A percentile compares a stretch with the other conserved stretches of the same genome.
Evolutionary conservation across 495 filamentous ascomycete species (phyloP).

Genomic region (Penicillium arizonense): DNA sequence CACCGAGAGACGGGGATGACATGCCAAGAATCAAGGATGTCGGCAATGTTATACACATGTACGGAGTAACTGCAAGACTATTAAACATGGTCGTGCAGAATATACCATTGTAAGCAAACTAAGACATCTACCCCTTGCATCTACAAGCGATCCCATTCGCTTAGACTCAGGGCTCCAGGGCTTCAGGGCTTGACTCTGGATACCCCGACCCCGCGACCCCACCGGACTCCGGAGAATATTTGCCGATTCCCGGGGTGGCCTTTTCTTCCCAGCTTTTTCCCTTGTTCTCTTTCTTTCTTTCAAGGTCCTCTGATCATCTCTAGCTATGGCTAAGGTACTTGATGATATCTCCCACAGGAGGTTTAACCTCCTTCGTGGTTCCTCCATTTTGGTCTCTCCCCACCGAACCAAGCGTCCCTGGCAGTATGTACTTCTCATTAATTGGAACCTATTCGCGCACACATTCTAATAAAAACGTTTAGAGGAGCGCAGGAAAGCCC

Average conservation of each 20-base stretch:
- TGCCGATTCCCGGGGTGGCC: conserved; percentile 5
- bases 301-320: conserved; percentile 5
- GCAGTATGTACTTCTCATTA: conserved; percentile 69
- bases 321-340: conserved; percentile 56
- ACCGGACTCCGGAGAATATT: conserved; percentile 3
- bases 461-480: background rate
- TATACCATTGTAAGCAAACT: no score
- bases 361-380: conserved; percentile 87
- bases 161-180: background rate
- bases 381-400: conserved; percentile 90
- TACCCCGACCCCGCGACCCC: conserved; percentile 13
- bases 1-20: conserved; percentile 20
- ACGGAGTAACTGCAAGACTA: background rate
- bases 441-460: background rate
- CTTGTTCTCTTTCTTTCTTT: background rate
- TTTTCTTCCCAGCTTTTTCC: conserved; percentile 7
- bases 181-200: conserved; percentile 1
- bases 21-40: conserved; percentile 2
- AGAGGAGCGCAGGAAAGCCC: conserved; percentile 91
- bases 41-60: background rate
- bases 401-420: conserved; percentile 96
- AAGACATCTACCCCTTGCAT: no score
- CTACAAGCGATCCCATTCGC: no score
- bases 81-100: no score
- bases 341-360: conserved; percentile 96